A percentile compares a stretch with the other conserved stretches of the same genome.
These are phyloP conservation scores for Suillus americanus DNA, from an alignment of 768 basidiomycete species.

Conservation along the genomic window DNA sequence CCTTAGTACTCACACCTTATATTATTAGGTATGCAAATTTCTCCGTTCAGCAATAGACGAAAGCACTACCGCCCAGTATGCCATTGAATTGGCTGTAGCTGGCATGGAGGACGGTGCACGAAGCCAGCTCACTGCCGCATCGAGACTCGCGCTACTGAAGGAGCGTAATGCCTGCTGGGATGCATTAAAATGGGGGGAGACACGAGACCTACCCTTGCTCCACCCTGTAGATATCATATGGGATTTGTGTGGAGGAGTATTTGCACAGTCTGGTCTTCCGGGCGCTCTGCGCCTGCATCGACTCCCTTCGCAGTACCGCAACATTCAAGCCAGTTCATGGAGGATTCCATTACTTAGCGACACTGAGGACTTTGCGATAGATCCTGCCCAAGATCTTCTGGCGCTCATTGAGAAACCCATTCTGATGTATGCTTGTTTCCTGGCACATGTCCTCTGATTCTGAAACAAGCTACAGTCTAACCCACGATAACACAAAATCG, in stretches of 20 bases:
- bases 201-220: not conserved
- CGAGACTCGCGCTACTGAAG: not conserved
- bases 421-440: not conserved
- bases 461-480: not conserved
- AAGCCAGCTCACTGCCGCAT: not conserved
- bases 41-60: slow-evolving; percentile 51
- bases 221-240: not conserved
- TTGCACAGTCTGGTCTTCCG: not conserved
- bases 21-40: not conserved
- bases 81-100: not conserved
- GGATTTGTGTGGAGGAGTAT: not conserved
- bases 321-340: not conserved
- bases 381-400: not conserved
- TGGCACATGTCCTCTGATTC: not conserved
- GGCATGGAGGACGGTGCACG: not conserved
- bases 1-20: not conserved
- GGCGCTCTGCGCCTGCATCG: not conserved
- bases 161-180: not conserved
- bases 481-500: not conserved
- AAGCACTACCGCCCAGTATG: not conserved
- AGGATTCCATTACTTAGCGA: not conserved
- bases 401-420: not conserved
- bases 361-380: not conserved
- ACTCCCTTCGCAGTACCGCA: not conserved
- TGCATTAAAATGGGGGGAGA: not conserved